Evolutionary conservation across 2,329 filamentous ascomycete species (phyloP).

Genomic region (Colletotrichum sp.): DNA sequence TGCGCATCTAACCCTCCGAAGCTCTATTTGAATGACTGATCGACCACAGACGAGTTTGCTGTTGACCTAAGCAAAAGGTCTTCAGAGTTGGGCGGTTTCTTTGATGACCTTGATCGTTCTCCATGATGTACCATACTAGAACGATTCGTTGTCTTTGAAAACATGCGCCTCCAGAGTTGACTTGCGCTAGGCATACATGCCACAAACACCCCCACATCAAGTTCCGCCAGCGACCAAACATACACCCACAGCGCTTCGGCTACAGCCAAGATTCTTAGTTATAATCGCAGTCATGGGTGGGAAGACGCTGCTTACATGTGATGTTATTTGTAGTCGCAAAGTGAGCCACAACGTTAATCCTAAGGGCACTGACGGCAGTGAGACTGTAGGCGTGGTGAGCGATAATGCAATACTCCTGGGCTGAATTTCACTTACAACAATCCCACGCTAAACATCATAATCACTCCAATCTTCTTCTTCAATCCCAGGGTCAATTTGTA

Average conservation of each 20-base stretch:
- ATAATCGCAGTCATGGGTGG: accelerated
- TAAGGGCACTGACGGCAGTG: not conserved
- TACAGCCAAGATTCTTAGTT: not conserved
- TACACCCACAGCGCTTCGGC: not conserved
- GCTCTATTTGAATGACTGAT: not conserved
- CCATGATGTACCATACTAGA: not conserved
- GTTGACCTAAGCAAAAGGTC: not conserved
- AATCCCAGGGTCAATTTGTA: conserved; percentile 31
- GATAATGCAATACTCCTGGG: accelerated
- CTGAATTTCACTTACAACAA: not conserved
- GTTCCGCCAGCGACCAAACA: not conserved
- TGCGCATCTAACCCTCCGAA: not conserved
- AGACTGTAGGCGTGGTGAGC: not conserved
- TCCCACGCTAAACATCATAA: conserved; percentile 34
- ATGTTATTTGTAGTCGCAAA: not conserved
- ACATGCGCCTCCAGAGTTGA: not conserved
- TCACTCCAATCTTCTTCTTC: conserved; percentile 34
- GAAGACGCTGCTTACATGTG: not conserved
- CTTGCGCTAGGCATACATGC: not conserved
- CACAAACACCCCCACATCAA: not conserved
- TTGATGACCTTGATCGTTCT: not conserved
- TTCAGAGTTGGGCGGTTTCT: not conserved
- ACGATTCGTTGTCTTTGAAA: not conserved
- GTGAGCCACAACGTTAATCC: not conserved
- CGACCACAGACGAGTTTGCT: not conserved